Base-by-base conservation (phyloP, 192 early-diverging fungal species). In the Backusella circina region DNA sequence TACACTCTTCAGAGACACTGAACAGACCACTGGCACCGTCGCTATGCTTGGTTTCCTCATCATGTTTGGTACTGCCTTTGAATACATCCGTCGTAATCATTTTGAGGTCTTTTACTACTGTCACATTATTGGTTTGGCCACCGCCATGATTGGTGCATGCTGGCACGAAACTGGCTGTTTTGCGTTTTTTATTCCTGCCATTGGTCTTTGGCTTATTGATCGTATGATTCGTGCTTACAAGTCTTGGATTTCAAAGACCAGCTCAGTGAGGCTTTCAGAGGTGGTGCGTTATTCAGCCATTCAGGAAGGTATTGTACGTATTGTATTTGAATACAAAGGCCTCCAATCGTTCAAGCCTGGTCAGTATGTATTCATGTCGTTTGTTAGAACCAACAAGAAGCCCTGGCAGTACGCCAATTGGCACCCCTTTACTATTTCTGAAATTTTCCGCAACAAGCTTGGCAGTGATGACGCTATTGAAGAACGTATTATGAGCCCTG, bases 21-120 rank as follows among this genome's bases (percentile, higher is more conserved):
- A 83, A 54, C 67, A 79, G 16, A 72, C 77, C 4, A 73, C 74
- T 4, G 81, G 81, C 41, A 74, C 81, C 2, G 39, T 73, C 13
- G 39, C 70, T 16, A 71, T 73, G 21, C 30, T 79, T 4, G 74
- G 77, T 39, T 77, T 77, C 57, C 23, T 83, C 15, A 12, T 79
- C 15, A 39, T 83, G 31, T 78, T 72, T 67, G 39, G 68, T 41
- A 77, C 75, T 6, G 68, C 74, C 5, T 74, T 79, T 54, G 73
- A 69, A 32, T 79, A 75, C 32, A 65, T 85, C 35, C 77, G 84
- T 37, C 79, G 84, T 31, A 65, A 72, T n/a, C 67, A 67, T 36
- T 85, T 83, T 79, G 84, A 85, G 67, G 23, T 79, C 0, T 85
- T 85, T 72, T 85, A 81, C 13, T 80, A 78, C 67, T 73, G 72